Evolutionary conservation across 164 flowering plant genomes (phyloP), one percentile per base, ranked within the genome.

Genomic region (Warburgia ugandensis): DNA sequence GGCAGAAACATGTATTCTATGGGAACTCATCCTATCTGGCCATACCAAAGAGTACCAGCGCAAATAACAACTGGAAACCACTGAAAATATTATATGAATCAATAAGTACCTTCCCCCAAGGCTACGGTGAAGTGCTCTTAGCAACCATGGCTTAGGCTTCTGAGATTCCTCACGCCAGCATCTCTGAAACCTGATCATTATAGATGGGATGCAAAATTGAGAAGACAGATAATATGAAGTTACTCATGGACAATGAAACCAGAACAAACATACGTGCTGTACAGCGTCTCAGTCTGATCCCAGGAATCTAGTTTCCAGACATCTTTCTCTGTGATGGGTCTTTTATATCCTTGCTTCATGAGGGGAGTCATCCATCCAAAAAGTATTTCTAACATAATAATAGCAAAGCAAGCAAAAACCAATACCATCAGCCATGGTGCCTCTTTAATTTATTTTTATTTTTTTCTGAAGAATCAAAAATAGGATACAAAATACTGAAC

Each of bases 271-370:
- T 33, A 94, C 99, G 61, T 80, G 67, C 55, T 66, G 50, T 72
- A 63, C 41, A 94, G 68, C 19, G 89, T 82, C 73, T 89, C 96
- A 33, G 96, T 84, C 55, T 52, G 73, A 64, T 94, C 99, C 99
- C 97, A 89, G 19, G 79, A 62, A 73, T 94, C 97, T 55, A 89
- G 61, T 60, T 94, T 82, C 99, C 99, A 94, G 23, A 94, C 75
- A 72, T 86, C 99, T 68, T 79, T 94, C 71, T 94, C 99, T 38
- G 94, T 86, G 16, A 94, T 61, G 16, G 97, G 97, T 58, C 77
- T 71, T 65, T 61, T 73, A 64, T 73, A 82, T 13, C 97, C 99
- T 45, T 63, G 73, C 61, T 73, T 56, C 99, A 94, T 80, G 55
- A 94, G 67, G 41, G 87, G 87, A 60, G 71, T 78, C 83, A 89